Conservation (phyloP, 1,139 yeast genomes). For the Tardiomyces digboiensis region DNA sequence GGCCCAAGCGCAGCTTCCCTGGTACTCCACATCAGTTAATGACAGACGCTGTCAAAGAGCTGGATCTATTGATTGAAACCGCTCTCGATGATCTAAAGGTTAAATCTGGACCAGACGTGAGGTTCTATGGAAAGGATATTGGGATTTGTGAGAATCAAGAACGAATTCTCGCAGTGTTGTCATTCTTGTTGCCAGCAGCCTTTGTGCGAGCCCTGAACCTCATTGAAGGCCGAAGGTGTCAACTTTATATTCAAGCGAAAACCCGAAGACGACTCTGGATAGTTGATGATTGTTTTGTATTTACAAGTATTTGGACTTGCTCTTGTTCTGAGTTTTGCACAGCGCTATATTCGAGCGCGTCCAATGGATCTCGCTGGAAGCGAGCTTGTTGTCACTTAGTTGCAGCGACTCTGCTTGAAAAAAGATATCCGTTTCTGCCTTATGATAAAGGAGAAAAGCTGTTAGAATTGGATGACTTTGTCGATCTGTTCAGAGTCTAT, state of each 20-base stretch:
- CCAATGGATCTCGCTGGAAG: conserved; percentile 8
- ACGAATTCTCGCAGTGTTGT: conserved; percentile 12
- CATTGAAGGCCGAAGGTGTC: conserved; percentile 11
- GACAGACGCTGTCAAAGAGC: background rate
- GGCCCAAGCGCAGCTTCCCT: too few species aligned
- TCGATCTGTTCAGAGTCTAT: conserved; percentile 1
- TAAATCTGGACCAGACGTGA: background rate
- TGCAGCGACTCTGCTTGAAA: conserved; percentile 11
- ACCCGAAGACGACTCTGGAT: conserved; percentile 4
- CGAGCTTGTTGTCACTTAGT: conserved; percentile 13
- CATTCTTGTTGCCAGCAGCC: conserved; percentile 15
- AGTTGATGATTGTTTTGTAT: conserved; percentile 5
- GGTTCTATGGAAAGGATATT: conserved; percentile 5
- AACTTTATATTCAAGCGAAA: conserved; percentile 1
- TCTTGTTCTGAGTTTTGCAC: conserved; percentile 9
- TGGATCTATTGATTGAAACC: conserved; percentile 4
- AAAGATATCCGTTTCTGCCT: conserved; percentile 5
- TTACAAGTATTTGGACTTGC: conserved; percentile 11
- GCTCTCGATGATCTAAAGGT: conserved; percentile 4
- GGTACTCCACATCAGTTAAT: too few species aligned
- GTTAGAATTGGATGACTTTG: conserved; percentile 4
- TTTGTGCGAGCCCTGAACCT: conserved; percentile 14
- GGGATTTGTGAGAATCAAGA: conserved; percentile 5
- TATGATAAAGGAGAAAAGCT: conserved; percentile 1
- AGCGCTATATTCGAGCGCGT: background rate